Percentiles rank a stretch among this genome's conserved stretches.
Evolutionary conservation across 768 basidiomycete species (phyloP).

Genomic region (Kockovaella imperatae): DNA sequence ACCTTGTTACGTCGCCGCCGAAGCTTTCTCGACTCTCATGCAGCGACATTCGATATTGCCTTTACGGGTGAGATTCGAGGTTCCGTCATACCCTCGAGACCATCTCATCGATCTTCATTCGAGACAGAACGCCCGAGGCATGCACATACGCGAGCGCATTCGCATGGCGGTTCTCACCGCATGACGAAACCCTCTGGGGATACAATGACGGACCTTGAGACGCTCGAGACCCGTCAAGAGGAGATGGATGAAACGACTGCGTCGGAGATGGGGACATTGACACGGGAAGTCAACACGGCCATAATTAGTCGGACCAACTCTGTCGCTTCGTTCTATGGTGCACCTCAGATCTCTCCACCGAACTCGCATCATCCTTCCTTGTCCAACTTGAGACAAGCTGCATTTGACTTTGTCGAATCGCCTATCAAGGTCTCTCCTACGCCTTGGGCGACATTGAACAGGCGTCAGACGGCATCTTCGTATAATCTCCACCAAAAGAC

Average conservation of each 20-base stretch:
- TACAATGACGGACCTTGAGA: neutral
- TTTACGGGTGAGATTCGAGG: slow-evolving; percentile 30
- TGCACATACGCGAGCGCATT: neutral
- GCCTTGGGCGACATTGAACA: neutral
- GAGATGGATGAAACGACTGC: slow-evolving; percentile 19
- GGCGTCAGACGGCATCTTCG: slow-evolving; percentile 10
- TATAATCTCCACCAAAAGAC: slow-evolving; percentile 4
- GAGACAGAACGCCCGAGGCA: slow-evolving; percentile 4
- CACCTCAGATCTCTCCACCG: neutral
- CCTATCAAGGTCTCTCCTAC: neutral
- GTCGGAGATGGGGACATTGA: slow-evolving; percentile 32
- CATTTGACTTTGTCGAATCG: neutral
- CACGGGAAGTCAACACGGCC: slow-evolving; percentile 9
- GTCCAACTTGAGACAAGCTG: neutral
- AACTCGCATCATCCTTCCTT: slow-evolving; percentile 2
- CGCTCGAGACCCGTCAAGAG: neutral
- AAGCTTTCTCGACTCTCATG: slow-evolving; percentile 32
- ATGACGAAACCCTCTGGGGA: neutral
- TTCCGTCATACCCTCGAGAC: slow-evolving; percentile 24
- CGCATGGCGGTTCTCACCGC: neutral
- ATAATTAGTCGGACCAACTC: neutral
- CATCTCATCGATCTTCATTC: slow-evolving; percentile 4
- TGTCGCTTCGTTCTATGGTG: neutral
- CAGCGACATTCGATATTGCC: slow-evolving; percentile 19
- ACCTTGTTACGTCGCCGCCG: slow-evolving; percentile 28